Base-by-base conservation (phyloP, 192 early-diverging fungal genomes). In the Coemansia sp. region DNA sequence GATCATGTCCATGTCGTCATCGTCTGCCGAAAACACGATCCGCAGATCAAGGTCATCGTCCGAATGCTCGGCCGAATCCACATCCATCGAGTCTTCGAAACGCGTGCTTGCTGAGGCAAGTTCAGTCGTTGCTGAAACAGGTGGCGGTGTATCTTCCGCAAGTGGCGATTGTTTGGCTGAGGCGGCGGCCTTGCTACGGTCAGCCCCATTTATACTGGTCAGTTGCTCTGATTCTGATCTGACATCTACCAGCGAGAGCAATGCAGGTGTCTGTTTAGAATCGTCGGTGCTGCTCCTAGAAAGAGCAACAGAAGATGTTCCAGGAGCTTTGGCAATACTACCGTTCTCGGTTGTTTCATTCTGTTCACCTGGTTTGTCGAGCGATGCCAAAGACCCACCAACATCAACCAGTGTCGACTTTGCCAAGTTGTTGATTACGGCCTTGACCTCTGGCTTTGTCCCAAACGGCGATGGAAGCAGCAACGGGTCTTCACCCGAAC, bases 1-100 rank as follows among this genome's bases (percentile, higher is more conserved):
- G 45, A 79, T 79, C 64, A 73, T 63, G 27, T 79, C 76, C 23
- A 54, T 64, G 33, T 68, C 67, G 50, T 15, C 55, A 61, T 72
- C 70, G 10, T 27, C 47, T 13, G 58, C 60, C 0, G 75, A 62
- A 34, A 79, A 41, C 30, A 62, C 75, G 70, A 79, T 72, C 50
- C 75, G 61, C 48, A 68, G 47, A 13, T 68, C 75, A 45, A 72
- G 50, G 9, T 65, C 66, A 44, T 67, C 64, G 11, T 38, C 45
- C 45, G 20, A 22, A 3, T 48, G 45, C 17, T 50, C 65, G 13
- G 50, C 54, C 31, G 50, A 31, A 19, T 50, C 44, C 27, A 55
- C 52, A 19, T 67, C 65, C 65, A 67, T 67, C 6, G 48, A 44
- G 20, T 53, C 48, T 3, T 7, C 38, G 30, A 59, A 59, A 4